These are phyloP conservation scores for Cucurbita pepo DNA, from an alignment of 306 rosid genomes.

Conservation along the genomic window DNA sequence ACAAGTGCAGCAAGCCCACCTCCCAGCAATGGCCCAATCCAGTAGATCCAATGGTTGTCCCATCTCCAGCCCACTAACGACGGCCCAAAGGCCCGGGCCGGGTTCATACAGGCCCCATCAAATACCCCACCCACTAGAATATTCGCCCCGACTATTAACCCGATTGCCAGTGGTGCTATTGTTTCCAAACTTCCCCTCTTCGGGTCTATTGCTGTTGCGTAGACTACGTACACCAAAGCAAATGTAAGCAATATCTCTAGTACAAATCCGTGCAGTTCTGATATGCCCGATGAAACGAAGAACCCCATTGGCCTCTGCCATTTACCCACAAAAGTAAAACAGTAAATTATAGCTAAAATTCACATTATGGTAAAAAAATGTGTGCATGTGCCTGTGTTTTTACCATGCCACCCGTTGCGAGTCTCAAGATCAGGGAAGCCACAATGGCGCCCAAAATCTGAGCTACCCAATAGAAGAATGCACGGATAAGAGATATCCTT, in stretches of 20 bases:
- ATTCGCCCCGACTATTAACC: conserved; percentile 69
- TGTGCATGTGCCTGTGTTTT: neutral
- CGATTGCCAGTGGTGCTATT: conserved; percentile 72
- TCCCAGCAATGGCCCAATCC: conserved; percentile 85
- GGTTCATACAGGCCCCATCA: conserved; percentile 94
- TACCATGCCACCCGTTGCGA: conserved; percentile 79
- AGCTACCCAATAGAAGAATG: conserved; percentile 74
- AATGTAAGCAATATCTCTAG: conserved; percentile 71
- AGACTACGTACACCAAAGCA: conserved; percentile 58
- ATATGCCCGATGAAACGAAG: conserved; percentile 33
- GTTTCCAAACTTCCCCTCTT: conserved; percentile 55
- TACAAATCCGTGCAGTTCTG: conserved; percentile 38
- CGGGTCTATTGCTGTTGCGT: conserved; percentile 85
- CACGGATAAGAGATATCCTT: conserved; percentile 63
- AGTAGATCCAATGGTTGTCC: conserved; percentile 78
- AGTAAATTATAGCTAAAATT: too few relatives aligned
- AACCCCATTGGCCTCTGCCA: conserved; percentile 61
- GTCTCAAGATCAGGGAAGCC: conserved; percentile 68
- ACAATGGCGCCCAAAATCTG: conserved; percentile 67
- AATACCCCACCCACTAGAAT: conserved; percentile 78
- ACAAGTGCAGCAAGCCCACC: conserved; percentile 67
- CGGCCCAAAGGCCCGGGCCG: conserved; percentile 90
- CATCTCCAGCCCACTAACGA: conserved; percentile 88
- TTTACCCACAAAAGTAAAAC: too few relatives aligned
- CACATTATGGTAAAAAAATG: too few relatives aligned